Conservation (phyloP, 306 rosid genomes). For the Lathyrus oleraceus region DNA sequence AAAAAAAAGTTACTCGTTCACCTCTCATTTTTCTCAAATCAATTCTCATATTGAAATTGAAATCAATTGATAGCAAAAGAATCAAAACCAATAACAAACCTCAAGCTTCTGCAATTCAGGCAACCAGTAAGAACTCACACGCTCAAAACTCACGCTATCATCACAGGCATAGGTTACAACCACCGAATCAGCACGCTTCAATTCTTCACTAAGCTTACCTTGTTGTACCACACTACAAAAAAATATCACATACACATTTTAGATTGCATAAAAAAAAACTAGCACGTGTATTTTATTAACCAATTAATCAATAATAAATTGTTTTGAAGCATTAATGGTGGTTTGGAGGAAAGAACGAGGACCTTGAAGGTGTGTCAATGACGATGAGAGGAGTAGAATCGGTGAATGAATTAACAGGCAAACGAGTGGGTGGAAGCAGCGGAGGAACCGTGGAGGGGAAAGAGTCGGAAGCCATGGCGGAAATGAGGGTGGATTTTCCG, state of each 20-base stretch:
- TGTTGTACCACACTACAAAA: conserved; percentile 27
- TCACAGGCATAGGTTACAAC: conserved; percentile 71
- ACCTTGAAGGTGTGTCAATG: conserved; percentile 45
- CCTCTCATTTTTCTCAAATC: not conserved
- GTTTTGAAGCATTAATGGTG: too few species aligned
- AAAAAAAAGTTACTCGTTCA: not conserved
- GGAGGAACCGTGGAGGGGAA: conserved; percentile 33
- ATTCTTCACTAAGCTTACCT: conserved; percentile 25
- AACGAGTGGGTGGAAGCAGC: conserved; percentile 35
- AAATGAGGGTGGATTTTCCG: conserved; percentile 69
- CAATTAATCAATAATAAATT: not conserved
- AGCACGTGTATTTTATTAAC: conserved; percentile 12
- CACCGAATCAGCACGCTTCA: conserved; percentile 44
- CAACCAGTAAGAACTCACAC: conserved; percentile 63
- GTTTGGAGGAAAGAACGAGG: not conserved
- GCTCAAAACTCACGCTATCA: conserved; percentile 51
- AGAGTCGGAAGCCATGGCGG: conserved; percentile 37
- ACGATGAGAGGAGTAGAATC: conserved; percentile 35
- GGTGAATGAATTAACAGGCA: conserved; percentile 30
- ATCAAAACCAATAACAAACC: conserved; percentile 42
- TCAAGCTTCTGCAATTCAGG: conserved; percentile 55
- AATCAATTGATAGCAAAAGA: conserved; percentile 5
- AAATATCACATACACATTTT: not conserved
- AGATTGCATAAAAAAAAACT: conserved; percentile 2
- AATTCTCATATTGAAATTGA: not conserved